A percentile compares a stretch with the other conserved stretches of the same genome.
These are phyloP conservation scores for Coniferiporia weirii DNA, from an alignment of 1,284 basidiomycete species.

Conservation along the genomic window DNA sequence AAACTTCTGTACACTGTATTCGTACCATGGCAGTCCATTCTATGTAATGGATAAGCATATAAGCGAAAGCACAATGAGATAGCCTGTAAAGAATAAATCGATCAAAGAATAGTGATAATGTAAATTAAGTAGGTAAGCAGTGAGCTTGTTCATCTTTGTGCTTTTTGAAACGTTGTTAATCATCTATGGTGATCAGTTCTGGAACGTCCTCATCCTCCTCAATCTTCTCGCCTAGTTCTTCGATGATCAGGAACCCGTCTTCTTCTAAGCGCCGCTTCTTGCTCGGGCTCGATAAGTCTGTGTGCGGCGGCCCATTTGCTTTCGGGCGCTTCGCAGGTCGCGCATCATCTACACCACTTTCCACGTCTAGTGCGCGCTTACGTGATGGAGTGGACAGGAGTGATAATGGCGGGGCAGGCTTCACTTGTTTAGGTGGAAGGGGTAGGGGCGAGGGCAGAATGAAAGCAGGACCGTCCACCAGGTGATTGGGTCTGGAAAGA, in stretches of 20 bases:
- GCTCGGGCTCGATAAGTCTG: conserved; percentile 43
- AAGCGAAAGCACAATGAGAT: not conserved
- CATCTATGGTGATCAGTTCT: conserved; percentile 16
- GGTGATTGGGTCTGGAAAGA: conserved; percentile 44
- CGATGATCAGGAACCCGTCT: conserved; percentile 65
- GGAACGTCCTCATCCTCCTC: conserved; percentile 43
- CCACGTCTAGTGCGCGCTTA: conserved; percentile 52
- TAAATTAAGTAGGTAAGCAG: not conserved
- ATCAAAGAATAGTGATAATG: not conserved
- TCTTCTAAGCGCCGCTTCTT: conserved; percentile 62
- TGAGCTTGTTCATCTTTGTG: not conserved
- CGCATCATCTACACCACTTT: conserved; percentile 44
- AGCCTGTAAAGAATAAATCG: not conserved
- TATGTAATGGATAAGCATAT: not conserved
- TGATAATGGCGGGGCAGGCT: conserved; percentile 33
- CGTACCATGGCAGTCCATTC: too few relatives aligned
- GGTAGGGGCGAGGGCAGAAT: conserved; percentile 62
- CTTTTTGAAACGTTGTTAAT: not conserved
- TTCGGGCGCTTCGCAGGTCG: conserved; percentile 51
- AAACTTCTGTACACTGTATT: too few relatives aligned
- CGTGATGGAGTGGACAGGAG: conserved; percentile 37
- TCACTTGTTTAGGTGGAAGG: conserved; percentile 43
- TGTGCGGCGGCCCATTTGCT: conserved; percentile 22
- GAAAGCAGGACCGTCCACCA: conserved; percentile 42
- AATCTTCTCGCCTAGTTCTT: conserved; percentile 48